Conservation (phyloP, 2,329 filamentous ascomycete genomes). For the Tolypocladium endophyticum region DNA sequence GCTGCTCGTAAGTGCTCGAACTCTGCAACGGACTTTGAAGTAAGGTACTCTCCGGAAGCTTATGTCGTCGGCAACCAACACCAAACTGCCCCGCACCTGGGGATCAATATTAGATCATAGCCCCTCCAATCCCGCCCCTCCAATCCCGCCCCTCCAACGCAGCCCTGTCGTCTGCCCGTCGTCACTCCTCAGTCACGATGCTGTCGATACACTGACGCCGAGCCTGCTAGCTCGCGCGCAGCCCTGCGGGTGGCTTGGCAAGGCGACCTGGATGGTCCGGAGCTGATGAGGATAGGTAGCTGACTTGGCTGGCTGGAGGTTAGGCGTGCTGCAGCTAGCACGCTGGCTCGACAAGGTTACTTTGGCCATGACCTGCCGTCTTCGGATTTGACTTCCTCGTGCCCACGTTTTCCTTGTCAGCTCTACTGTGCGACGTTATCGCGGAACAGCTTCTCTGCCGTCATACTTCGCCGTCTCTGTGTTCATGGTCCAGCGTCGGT, state of each 20-base stretch:
- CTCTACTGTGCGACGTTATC: not conserved
- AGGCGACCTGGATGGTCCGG: not conserved
- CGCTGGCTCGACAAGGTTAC: not conserved
- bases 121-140: not conserved
- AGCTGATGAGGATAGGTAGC: not conserved
- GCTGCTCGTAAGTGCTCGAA: too few species aligned
- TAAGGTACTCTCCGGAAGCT: not conserved
- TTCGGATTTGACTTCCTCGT: not conserved
- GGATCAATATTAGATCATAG: not conserved
- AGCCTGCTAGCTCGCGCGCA: not conserved
- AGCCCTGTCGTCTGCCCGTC: not conserved
- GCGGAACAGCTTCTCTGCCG: not conserved
- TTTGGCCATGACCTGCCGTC: not conserved
- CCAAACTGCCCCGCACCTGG: not conserved
- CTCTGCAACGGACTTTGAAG: too few species aligned
- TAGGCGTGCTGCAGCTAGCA: not conserved
- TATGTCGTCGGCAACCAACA: not conserved
- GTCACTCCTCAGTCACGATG: not conserved
- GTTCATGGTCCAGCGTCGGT: not conserved
- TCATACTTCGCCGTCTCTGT: not conserved
- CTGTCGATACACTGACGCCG: not conserved
- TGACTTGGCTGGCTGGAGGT: not conserved
- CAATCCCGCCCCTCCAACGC: not conserved
- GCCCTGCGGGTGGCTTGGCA: not conserved
- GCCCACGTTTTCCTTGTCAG: not conserved